Evolutionary conservation across 2,329 filamentous ascomycete genomes (phyloP), one percentile per base, ranked within the genome.

Genomic region (Aspergillus latus): DNA sequence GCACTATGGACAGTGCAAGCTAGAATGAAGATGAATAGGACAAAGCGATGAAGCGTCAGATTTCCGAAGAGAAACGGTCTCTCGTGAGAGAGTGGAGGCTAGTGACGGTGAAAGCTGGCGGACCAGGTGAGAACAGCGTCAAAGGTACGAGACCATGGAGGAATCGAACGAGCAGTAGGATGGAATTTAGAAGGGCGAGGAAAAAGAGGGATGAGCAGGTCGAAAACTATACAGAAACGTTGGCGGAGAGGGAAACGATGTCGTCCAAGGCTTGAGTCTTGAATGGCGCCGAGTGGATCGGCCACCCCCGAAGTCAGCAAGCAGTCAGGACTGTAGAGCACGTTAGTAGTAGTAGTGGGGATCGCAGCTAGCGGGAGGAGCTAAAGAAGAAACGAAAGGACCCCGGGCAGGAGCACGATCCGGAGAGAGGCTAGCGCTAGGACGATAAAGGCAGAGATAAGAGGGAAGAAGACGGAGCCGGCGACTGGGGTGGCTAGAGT

Each of bases 201-300:
- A 54, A 54, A 43, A 44, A 58, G 57, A 57, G 40, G 37, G 30
- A 49, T 28, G 15, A 37, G 39, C 34, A 40, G 16, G 42, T 34
- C 34, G 7, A 50, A 58, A 57, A 49, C 46, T 56, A 44, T 40
- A 52, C 32, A 51, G 42, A 47, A 51, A 45, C 37, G 16, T 13
- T 51, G 54, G 28, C 5, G 34, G 21, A 52, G 36, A 26, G 37
- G 40, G 44, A 44, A 15, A 43, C 26, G 54, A 43, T 52, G 54
- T 34, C 16, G 48, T 48, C 49, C 36, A 49, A 29, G 53, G 34
- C 44, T 52, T 46, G 40, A 44, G 57, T 46, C 44, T 52, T 49
- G 45, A 52, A 54, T 52, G 52, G 59, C 49, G 30, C 50, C 55
- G 58, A 61, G 62, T 64, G 62, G 62, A 64, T 64, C 60, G 52